These are phyloP conservation scores for Blastobotrys persicus DNA, from an alignment of 1,139 yeast species.

Conservation along the genomic window DNA sequence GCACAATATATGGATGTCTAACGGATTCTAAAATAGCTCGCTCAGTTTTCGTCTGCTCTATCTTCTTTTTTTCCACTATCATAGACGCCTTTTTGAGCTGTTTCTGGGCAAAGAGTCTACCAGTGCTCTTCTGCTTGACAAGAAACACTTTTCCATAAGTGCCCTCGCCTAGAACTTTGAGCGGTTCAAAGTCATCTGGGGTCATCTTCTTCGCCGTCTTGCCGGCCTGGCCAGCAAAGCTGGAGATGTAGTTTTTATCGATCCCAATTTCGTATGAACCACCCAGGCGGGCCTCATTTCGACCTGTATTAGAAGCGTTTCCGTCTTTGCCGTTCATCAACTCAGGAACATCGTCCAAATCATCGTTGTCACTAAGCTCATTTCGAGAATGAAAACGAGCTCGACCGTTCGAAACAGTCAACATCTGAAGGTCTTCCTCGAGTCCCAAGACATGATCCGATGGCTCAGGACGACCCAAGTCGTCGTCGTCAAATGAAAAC, in stretches of 20 bases:
- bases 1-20: constrained; percentile 85
- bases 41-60: constrained; percentile 70
- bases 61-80: constrained; percentile 47
- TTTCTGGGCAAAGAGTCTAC: constrained; percentile 80
- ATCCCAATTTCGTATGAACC: constrained; percentile 49
- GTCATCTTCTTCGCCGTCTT: constrained; percentile 30
- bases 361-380: constrained; percentile 13
- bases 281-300: constrained; percentile 39
- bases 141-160: constrained; percentile 87
- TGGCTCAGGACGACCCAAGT: constrained; percentile 17
- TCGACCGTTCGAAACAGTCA: constrained; percentile 3
- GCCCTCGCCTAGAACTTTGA: constrained; percentile 85
- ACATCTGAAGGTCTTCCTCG: constrained; percentile 15
- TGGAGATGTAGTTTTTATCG: constrained; percentile 38
- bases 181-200: constrained; percentile 65
- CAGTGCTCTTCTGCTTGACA: constrained; percentile 65
- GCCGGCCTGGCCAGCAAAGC: constrained; percentile 24
- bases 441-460: constrained; percentile 4
- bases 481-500: constrained; percentile 31
- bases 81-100: constrained; percentile 80
- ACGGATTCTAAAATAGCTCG: constrained; percentile 65
- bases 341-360: constrained; percentile 22
- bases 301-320: neutral
- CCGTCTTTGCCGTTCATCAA: constrained; percentile 7
- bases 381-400: neutral